phyloP scores from a whole-genome alignment of 23 red algal genomes.

The Chondrus crispus region DNA sequence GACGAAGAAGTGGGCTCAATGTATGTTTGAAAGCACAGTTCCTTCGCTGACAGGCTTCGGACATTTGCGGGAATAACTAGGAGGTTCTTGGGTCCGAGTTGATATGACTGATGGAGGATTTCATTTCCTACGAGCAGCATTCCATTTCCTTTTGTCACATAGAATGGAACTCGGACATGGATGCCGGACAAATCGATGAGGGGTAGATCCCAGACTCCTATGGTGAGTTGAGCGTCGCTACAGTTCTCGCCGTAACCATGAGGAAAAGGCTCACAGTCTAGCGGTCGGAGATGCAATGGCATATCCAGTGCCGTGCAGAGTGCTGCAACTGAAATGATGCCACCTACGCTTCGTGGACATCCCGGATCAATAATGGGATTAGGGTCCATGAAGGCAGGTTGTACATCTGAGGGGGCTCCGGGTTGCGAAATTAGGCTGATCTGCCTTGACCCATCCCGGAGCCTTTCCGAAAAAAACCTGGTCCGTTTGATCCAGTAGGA shows the following conservation, averaged over 20 bases:
- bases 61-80: not conserved
- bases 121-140: slow-evolving; percentile 24
- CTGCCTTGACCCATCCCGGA: not conserved
- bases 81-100: not conserved
- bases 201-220: not conserved
- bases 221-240: not conserved
- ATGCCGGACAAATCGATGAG: not conserved
- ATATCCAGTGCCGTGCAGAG: slow-evolving; percentile 1
- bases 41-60: not conserved
- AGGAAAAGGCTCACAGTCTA: slow-evolving; percentile 13
- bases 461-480: slow-evolving; percentile 43
- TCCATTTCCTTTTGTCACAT: not conserved
- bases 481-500: not conserved
- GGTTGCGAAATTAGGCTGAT: not conserved
- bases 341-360: not conserved
- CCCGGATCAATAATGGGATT: slow-evolving; percentile 13
- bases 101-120: not conserved
- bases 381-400: not conserved
- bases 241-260: not conserved
- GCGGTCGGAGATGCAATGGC: not conserved
- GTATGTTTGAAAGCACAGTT: not conserved
- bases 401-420: not conserved
- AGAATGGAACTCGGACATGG: not conserved
- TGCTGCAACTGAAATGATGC: not conserved
- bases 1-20: not conserved